Evolutionary conservation across 257 asterid genomes (phyloP).

Genomic region (Solanum sparsipilum): DNA sequence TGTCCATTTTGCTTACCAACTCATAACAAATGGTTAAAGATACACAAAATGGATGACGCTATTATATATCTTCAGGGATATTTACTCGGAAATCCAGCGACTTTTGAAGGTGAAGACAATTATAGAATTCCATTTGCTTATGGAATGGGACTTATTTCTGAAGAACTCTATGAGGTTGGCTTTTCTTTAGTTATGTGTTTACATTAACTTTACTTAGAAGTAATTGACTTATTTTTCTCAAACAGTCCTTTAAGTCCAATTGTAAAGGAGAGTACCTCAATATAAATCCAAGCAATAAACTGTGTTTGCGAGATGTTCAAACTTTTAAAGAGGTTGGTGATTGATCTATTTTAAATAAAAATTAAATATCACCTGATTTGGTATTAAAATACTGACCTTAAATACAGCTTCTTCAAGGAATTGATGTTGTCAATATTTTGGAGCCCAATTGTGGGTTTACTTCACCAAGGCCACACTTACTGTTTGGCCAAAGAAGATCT

Average conservation of each 20-base stretch:
- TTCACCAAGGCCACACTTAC: background rate
- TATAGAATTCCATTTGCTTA: background rate
- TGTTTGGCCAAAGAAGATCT: background rate
- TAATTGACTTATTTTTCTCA: background rate
- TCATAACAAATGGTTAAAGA: too few species aligned
- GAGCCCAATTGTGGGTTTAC: constrained; percentile 4
- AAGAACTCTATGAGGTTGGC: constrained; percentile 6
- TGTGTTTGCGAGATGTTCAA: constrained; percentile 1
- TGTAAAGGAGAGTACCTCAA: constrained; percentile 5
- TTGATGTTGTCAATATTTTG: background rate
- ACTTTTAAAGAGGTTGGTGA: constrained; percentile 5
- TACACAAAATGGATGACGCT: background rate
- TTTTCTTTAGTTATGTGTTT: background rate
- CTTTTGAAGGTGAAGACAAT: background rate
- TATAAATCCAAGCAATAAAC: background rate
- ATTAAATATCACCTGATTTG: background rate
- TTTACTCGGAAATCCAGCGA: constrained; percentile 10
- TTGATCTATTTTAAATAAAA: background rate
- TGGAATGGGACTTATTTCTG: constrained; percentile 12
- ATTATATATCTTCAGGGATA: constrained; percentile 1
- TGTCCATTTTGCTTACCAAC: background rate
- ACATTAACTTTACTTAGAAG: background rate
- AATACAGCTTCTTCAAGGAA: constrained; percentile 4
- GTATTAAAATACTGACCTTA: background rate
- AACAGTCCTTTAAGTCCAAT: constrained; percentile 1